Percentiles rank a stretch among this genome's conserved stretches.
These are phyloP conservation scores for Colletotrichum kahawae DNA, from an alignment of 2,329 filamentous ascomycete genomes.

Conservation along the genomic window DNA sequence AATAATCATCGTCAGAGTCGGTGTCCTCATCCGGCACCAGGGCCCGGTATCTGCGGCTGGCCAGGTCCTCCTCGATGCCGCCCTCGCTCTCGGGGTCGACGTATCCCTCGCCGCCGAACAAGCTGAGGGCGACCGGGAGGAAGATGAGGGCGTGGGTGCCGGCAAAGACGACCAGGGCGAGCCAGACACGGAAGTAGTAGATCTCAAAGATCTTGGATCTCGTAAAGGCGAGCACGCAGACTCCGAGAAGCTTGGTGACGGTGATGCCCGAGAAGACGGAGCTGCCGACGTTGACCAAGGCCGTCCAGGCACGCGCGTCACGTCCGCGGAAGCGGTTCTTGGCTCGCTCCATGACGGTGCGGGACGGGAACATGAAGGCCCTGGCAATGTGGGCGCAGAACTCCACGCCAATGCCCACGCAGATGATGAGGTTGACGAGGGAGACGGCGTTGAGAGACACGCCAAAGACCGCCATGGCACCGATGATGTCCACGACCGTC, in stretches of 20 bases:
- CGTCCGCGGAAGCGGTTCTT: conserved; percentile 79
- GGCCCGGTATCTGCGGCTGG: conserved; percentile 77
- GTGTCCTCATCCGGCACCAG: conserved; percentile 76
- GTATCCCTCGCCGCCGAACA: conserved; percentile 87
- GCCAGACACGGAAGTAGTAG: conserved; percentile 98
- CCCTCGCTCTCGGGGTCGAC: conserved; percentile 87
- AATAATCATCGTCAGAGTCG: conserved; percentile 74
- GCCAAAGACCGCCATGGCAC: conserved; percentile 86
- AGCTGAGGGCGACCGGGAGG: conserved; percentile 84
- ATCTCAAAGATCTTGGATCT: conserved; percentile 99
- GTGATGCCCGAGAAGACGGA: conserved; percentile 97
- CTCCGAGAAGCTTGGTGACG: conserved; percentile 91
- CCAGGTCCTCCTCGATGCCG: conserved; percentile 87
- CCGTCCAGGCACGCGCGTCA: conserved; percentile 89
- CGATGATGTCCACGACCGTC: conserved; percentile 93
- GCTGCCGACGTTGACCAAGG: conserved; percentile 91
- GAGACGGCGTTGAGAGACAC: conserved; percentile 95
- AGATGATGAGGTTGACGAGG: conserved; percentile 95
- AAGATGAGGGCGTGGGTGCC: conserved; percentile 89
- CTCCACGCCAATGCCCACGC: conserved; percentile 93
- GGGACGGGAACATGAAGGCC: conserved; percentile 92
- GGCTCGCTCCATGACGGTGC: conserved; percentile 80
- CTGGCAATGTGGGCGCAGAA: conserved; percentile 97
- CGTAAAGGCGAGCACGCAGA: conserved; percentile 91
- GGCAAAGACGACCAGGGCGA: conserved; percentile 88